Conservation (phyloP, 495 filamentous ascomycete genomes). For the Oidiodendron maius region DNA sequence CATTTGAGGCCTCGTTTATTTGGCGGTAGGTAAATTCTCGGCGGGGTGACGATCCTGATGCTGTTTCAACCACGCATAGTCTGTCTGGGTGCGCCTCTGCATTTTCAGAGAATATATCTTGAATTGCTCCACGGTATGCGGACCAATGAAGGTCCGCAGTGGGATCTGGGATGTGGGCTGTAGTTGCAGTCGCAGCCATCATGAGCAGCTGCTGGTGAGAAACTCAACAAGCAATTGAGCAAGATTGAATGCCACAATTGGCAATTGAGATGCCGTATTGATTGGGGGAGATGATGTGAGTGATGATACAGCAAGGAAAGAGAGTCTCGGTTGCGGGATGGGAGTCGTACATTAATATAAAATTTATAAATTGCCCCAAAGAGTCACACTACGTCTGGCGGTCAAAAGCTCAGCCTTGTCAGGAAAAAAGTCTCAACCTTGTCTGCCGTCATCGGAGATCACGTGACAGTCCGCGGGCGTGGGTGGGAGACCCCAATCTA, state of each 20-base stretch:
- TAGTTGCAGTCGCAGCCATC: neutral
- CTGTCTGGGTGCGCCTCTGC: constrained; percentile 69
- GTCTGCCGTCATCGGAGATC: constrained; percentile 13
- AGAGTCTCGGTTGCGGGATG: no score
- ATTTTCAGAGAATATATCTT: constrained; percentile 69
- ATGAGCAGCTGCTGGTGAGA: neutral
- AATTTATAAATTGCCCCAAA: no score
- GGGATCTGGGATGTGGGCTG: constrained; percentile 63
- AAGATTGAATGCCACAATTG: no score
- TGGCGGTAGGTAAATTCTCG: constrained; percentile 81
- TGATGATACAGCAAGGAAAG: no score
- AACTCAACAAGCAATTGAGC: no score
- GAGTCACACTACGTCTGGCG: no score
- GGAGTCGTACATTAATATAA: no score
- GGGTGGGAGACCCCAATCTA: no score
- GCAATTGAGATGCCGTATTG: no score
- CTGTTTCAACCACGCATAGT: constrained; percentile 80
- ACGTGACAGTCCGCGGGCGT: no score
- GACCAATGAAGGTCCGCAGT: constrained; percentile 77
- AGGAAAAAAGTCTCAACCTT: no score
- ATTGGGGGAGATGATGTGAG: no score
- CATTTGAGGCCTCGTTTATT: constrained; percentile 81
- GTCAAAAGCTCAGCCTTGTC: constrained; percentile 3
- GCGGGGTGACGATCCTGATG: constrained; percentile 47
- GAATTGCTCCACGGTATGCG: constrained; percentile 73